Percentiles rank a stretch among this genome's conserved stretches.
phyloP scores from a whole-genome alignment of 73 alveolate genomes.

The Paramecium pentaurelia region DNA sequence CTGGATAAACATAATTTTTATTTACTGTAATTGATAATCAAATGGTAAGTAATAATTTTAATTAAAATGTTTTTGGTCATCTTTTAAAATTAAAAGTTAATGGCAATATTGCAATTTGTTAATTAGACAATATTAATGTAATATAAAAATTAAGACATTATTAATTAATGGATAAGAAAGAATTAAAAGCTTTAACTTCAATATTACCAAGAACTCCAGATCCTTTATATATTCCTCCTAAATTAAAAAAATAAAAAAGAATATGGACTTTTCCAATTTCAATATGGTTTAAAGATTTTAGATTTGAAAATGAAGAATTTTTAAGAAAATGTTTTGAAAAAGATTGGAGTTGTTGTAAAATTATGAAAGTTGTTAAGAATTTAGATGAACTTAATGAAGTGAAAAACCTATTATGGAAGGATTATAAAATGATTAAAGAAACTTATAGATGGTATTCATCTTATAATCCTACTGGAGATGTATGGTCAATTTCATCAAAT shows the following conservation, averaged over 20 bases:
- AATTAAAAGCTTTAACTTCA: background rate
- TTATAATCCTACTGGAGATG: constrained; percentile 55
- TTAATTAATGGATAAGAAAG: background rate
- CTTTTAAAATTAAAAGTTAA: background rate
- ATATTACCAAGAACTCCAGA: constrained; percentile 60
- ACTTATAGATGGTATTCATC: constrained; percentile 59
- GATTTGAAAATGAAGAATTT: constrained; percentile 62
- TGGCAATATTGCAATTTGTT: background rate
- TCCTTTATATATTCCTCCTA: constrained; percentile 55
- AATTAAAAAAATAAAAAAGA: constrained; percentile 51
- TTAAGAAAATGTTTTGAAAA: constrained; percentile 64
- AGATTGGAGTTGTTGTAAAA: constrained; percentile 62
- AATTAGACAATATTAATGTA: background rate
- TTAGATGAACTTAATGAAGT: constrained; percentile 56
- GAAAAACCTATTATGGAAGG: constrained; percentile 52
- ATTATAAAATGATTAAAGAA: constrained; percentile 57
- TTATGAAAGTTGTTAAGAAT: constrained; percentile 61
- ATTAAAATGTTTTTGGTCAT: background rate
- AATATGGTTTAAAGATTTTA: constrained; percentile 55
- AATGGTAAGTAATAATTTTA: background rate
- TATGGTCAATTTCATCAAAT: constrained; percentile 56
- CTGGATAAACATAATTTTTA: constrained; percentile 40
- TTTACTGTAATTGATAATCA: constrained; percentile 44
- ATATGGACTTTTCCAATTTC: constrained; percentile 59
- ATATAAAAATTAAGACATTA: background rate